Percentiles rank a stretch among this genome's conserved stretches.
phyloP scores from a whole-genome alignment of 768 basidiomycete species.

The Pholiota conissans region DNA sequence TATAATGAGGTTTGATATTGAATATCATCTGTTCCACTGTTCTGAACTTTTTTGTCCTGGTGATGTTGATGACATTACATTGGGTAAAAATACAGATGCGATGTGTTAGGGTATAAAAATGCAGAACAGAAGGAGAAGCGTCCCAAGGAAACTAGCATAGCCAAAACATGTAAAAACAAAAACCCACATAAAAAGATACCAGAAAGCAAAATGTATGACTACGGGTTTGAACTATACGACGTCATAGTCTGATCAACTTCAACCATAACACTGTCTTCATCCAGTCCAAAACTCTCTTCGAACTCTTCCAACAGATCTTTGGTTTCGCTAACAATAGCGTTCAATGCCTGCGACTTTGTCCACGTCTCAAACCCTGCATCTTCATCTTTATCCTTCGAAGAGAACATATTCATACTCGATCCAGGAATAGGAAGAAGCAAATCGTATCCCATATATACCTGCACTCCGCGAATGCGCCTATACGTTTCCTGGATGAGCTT shows the following conservation, averaged over 20 bases:
- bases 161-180: too few species aligned
- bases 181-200: too few species aligned
- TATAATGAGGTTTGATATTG: neutral
- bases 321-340: conserved; percentile 54
- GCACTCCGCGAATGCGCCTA: conserved; percentile 59
- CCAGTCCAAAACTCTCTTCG: conserved; percentile 25
- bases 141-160: too few species aligned
- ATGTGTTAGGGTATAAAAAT: too few species aligned
- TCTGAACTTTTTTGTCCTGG: neutral
- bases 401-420: neutral
- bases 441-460: conserved; percentile 64
- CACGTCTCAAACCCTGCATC: conserved; percentile 43
- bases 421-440: conserved; percentile 47
- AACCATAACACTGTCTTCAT: conserved; percentile 28
- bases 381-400: conserved; percentile 33
- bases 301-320: conserved; percentile 62
- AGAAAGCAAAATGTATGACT: neutral
- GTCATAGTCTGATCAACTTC: conserved; percentile 16
- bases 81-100: neutral
- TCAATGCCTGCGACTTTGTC: conserved; percentile 54
- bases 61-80: neutral
- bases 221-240: conserved; percentile 2
- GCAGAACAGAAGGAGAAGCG: too few species aligned
- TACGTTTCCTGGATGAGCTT: conserved; percentile 59
- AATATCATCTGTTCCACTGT: too few species aligned